phyloP scores from a whole-genome alignment of 139 green algal species.

The Chloropicon primus region DNA sequence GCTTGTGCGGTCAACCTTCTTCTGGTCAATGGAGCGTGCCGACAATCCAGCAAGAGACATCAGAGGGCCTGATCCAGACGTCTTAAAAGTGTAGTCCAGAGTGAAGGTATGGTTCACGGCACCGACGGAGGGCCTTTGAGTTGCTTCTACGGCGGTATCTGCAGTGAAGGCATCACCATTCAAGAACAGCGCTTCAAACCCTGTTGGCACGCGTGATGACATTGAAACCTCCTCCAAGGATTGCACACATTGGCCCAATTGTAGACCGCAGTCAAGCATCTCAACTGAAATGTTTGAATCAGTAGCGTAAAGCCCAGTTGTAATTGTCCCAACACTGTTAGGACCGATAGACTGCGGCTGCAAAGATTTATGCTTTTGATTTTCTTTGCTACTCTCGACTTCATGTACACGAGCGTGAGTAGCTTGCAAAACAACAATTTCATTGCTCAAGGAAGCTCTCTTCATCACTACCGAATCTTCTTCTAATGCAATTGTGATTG shows the following conservation, averaged over 20 bases:
- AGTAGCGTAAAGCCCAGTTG: too few species aligned
- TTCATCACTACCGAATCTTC: background rate
- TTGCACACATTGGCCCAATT: background rate
- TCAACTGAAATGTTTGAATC: background rate
- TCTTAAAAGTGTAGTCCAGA: background rate
- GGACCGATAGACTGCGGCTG: too few species aligned
- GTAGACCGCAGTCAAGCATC: background rate
- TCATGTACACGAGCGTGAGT: too few species aligned
- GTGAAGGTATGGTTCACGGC: background rate
- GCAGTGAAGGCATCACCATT: background rate
- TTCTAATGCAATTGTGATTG: background rate
- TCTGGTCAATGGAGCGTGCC: background rate
- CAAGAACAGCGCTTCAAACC: background rate
- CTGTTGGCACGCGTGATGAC: background rate
- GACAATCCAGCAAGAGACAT: background rate
- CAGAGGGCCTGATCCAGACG: background rate
- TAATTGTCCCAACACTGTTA: too few species aligned
- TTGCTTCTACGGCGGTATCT: background rate
- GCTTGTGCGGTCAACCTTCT: background rate
- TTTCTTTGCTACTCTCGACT: too few species aligned
- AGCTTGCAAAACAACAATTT: background rate
- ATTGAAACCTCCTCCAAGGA: background rate
- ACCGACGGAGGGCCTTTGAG: background rate
- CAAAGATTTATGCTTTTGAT: too few species aligned
- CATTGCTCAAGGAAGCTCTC: background rate